Evolutionary conservation across 2,329 filamentous ascomycete species (phyloP), one percentile per base, ranked within the genome.

Genomic region (Sporothrix schenckii): DNA sequence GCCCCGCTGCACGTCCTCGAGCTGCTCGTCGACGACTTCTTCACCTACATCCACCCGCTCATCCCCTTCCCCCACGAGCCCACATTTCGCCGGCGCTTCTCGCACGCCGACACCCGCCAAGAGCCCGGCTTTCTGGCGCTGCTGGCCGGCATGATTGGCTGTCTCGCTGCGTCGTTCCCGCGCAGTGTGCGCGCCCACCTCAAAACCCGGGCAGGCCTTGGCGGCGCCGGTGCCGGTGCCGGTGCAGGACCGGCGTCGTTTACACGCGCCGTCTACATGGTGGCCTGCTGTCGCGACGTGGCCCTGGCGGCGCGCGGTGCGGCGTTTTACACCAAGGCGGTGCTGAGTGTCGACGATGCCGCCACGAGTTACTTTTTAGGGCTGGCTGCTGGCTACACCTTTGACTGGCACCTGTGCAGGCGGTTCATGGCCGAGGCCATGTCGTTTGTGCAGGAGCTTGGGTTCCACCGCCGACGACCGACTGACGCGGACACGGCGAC

Each of bases 21-120:
- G 75, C 84, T 90, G 2, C 83, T 93, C 19, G 86, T 94, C 70
- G 90, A 93, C 77, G 91, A 94, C 80, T 94, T 92, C 83, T 94
- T 93, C 80, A 92, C 89, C 21, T 93, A 93, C 77, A 90, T 93
- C 68, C 90, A 93, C 75, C 91, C 91, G 1, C 84, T 94, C 10
- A 87, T 87, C 71, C 91, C 91, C 0, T 93, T 94, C 70, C 91
- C 91, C 0, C 91, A 94, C 78, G 90, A 93, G 77, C 90, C 91
- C 0, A 91, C 90, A 4, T 93, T 94, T 77, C 86, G 91, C 27
- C 85, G 88, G 72, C 88, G 88, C 1, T 91, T 92, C 78, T 84
- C 84, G 9, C 85, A 85, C 69, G 84, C 91, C 47, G 87, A 91
- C 76, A 91, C 93, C 76, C 83, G 88, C 68, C 86, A 83, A 7